phyloP scores from a whole-genome alignment of 2,329 filamentous ascomycete genomes.

The Rasamsonia emersonii region DNA sequence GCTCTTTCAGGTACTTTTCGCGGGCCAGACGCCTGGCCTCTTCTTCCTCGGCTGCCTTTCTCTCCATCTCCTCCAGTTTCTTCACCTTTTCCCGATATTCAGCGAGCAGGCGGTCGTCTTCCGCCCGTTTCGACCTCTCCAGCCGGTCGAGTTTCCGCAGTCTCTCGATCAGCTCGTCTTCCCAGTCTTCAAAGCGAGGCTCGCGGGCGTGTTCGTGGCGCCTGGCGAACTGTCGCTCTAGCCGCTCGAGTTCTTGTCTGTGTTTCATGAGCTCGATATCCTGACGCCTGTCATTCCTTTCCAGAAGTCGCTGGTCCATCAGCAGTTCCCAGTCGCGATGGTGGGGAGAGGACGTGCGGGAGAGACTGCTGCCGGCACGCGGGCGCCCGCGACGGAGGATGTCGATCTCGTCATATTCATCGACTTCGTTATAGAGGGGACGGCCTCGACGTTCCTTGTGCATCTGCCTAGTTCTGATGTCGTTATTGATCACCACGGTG shows the following conservation, averaged over 20 bases:
- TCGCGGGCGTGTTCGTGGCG: constrained; percentile 12
- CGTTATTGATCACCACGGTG: constrained; percentile 27
- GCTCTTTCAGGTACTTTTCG: constrained; percentile 21
- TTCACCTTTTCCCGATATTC: constrained; percentile 11
- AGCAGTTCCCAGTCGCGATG: constrained; percentile 26
- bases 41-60: constrained; percentile 17
- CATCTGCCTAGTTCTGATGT: constrained; percentile 14
- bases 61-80: constrained; percentile 16
- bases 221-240: constrained; percentile 24
- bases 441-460: constrained; percentile 17
- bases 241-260: constrained; percentile 27
- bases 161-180: constrained; percentile 32
- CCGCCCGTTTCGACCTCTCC: constrained; percentile 35
- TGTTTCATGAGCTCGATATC: constrained; percentile 26
- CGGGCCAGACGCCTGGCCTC: constrained; percentile 22
- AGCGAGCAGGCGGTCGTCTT: constrained; percentile 10
- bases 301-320: constrained; percentile 25
- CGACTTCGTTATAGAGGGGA: constrained; percentile 15
- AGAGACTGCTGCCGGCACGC: constrained; percentile 10
- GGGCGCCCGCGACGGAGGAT: constrained; percentile 14
- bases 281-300: constrained; percentile 24
- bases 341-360: constrained; percentile 12
- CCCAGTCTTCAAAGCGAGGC: constrained; percentile 19
- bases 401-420: constrained; percentile 19
- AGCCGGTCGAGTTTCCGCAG: constrained; percentile 27